Evolutionary conservation across 208 protist genomes (phyloP).

Genomic region (Leishmania gerbilli): DNA sequence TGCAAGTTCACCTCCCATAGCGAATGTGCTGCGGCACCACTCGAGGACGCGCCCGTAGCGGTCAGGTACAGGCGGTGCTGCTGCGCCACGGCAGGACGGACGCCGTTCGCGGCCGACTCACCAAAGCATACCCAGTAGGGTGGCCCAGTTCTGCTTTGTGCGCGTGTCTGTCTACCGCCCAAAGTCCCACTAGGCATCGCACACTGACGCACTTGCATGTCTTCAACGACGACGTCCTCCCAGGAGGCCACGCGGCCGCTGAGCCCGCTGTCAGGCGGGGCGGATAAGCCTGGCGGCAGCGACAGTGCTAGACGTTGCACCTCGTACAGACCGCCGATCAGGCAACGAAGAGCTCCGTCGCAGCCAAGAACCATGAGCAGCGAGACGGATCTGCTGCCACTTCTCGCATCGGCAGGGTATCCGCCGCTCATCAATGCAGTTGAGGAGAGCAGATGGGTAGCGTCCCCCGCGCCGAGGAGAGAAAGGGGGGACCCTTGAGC

Average conservation of each 20-base stretch:
- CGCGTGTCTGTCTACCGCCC: background rate
- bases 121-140: background rate
- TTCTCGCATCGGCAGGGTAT: background rate
- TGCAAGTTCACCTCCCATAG: slow-evolving; percentile 38
- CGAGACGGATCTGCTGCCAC: slow-evolving; percentile 18
- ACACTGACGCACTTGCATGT: slow-evolving; percentile 25
- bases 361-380: slow-evolving; percentile 56
- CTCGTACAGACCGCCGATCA: slow-evolving; percentile 70
- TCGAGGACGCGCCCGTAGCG: background rate
- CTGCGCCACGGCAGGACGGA: slow-evolving; percentile 13
- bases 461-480: background rate
- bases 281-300: background rate
- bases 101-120: background rate
- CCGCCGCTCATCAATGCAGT: background rate
- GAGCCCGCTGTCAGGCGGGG: background rate
- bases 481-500: background rate
- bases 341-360: slow-evolving; percentile 48
- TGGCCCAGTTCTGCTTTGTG: background rate
- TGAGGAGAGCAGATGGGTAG: background rate
- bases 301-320: slow-evolving; percentile 29
- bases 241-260: slow-evolving; percentile 6
- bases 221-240: slow-evolving; percentile 9
- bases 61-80: slow-evolving; percentile 19
- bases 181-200: background rate
- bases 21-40: slow-evolving; percentile 1